A percentile compares a stretch with the other conserved stretches of the same genome.
Evolutionary conservation across 805 yeast species (phyloP).

Genomic region (Phaffomyces thermotolerans): DNA sequence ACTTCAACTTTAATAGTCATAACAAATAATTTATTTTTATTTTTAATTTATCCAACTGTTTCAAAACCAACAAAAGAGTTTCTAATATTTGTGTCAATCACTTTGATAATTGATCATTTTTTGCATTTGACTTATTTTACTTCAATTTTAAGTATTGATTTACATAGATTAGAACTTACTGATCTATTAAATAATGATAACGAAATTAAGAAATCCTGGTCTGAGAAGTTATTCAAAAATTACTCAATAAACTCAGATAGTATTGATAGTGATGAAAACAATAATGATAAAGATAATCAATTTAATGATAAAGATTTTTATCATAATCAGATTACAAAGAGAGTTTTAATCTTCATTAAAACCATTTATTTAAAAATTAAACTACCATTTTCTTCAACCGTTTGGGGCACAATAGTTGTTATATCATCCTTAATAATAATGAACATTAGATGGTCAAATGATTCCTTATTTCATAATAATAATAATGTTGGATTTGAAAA

Average conservation of each 20-base stretch:
- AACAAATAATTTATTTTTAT: constrained; percentile 21
- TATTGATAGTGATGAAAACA: neutral
- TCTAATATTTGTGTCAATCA: constrained; percentile 39
- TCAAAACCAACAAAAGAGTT: constrained; percentile 31
- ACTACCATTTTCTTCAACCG: constrained; percentile 30
- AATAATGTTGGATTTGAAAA: neutral
- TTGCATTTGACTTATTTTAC: constrained; percentile 59
- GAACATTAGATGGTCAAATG: constrained; percentile 30
- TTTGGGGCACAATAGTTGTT: constrained; percentile 25
- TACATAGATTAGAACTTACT: constrained; percentile 52
- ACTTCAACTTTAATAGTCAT: constrained; percentile 31
- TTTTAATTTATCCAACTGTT: constrained; percentile 25
- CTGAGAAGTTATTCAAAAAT: neutral
- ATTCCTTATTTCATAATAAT: constrained; percentile 2
- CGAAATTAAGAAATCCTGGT: neutral
- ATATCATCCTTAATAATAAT: constrained; percentile 24
- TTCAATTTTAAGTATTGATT: constrained; percentile 61
- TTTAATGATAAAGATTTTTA: neutral
- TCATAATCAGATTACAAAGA: neutral
- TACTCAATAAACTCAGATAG: no score
- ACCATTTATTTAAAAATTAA: constrained; percentile 22
- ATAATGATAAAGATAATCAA: neutral
- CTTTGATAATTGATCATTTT: constrained; percentile 50
- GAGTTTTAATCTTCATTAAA: neutral
- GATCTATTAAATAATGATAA: constrained; percentile 33